Evolutionary conservation across 257 asterid species (phyloP), one percentile per base, ranked within the genome.

Genomic region (Fraxinus anomala): DNA sequence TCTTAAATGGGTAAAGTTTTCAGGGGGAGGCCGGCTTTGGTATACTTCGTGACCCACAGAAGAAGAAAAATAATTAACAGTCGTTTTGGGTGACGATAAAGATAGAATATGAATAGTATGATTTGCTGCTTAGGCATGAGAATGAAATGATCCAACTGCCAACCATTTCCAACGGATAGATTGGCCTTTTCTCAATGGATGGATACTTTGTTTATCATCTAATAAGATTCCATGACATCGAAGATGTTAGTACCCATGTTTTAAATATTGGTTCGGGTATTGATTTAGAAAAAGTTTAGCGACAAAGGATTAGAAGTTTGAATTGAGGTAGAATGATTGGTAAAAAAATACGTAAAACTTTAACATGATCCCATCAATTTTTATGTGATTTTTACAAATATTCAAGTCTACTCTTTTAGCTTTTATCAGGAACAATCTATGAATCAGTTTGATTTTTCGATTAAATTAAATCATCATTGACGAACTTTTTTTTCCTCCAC

Each of bases 11-110:
- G 23, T 72, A 72, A 72, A 72, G 76, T 13, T 14, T 30, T 9
- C 74, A 37, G 8, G 54, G 54, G 56, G 33, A 70, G 66, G 33
- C 69, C 36, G 69, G 69, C 69, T 21, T 72, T 42, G 47, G 51
- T 39, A 12, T 72, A 9, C 51, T 40, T 40, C 49, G 56, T 72
- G 76, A 72, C 76, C 76, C 76, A 72, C 76, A 26, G 68, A 36
- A 63, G 34, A 2, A 24, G 8, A 8, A 63, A 63, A 63, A 63
- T 63, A 63, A 24, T 26, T 63, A 63, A 24, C 34, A 11, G 6
- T 23, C 6, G 10, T 23, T 63, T 24, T 10, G 21, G 65, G 1
- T 63, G 34, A 63, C 14, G 69, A 21, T 5, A 17, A 56, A 7
- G 33, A 72, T 39, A 36, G 73, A 70, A 70, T 34, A 9, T 34